Evolutionary conservation across 2,329 filamentous ascomycete genomes (phyloP), one percentile per base, ranked within the genome.

Genomic region (Arthroderma sp.): DNA sequence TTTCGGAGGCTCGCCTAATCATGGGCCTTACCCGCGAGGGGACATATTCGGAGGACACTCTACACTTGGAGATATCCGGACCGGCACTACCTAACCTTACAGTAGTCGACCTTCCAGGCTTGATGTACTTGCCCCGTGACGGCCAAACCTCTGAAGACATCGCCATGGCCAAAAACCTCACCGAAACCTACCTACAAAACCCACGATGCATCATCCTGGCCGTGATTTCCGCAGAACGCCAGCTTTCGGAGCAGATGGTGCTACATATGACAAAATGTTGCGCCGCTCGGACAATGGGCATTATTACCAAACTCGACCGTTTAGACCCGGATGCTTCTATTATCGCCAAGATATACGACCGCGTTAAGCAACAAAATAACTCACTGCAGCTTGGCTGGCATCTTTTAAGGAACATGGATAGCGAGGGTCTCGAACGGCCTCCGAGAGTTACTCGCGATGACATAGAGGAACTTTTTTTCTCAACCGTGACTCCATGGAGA

Each of bases 71-170:
- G 62, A 77, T 83, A 64, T 76, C 74, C 9, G 81, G 81, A 0
- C 81, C 81, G 0, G 76, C 81, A 9, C 77, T 80, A 71, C 80
- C 80, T 1, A 74, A 84, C 15, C 68, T 85, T 44, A 84, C 80
- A 0, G 73, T 84, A 0, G 80, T 84, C 6, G 82, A 85, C 66
- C 71, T 85, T 35, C 82, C 81, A 0, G 81, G 82, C 1, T 69
- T 84, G 1, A 78, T 83, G 28, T 73, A 75, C 33, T 77, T 80
- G 7, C 76, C 75, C 62, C 81, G 78, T 60, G 72, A 74, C 31
- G 74, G 79, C 56, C 79, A 82, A 64, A 79, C 77, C 1, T 71
- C 75, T 31, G 70, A 74, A 21, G 80, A 82, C 44, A 79, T 79
- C 56, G 69, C 74, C 59, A 76, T 79, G 1, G 79, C 82, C 53